Base-by-base conservation (phyloP, 352 stramenopile genomes). In the Globisporangium cederbergense region DNA sequence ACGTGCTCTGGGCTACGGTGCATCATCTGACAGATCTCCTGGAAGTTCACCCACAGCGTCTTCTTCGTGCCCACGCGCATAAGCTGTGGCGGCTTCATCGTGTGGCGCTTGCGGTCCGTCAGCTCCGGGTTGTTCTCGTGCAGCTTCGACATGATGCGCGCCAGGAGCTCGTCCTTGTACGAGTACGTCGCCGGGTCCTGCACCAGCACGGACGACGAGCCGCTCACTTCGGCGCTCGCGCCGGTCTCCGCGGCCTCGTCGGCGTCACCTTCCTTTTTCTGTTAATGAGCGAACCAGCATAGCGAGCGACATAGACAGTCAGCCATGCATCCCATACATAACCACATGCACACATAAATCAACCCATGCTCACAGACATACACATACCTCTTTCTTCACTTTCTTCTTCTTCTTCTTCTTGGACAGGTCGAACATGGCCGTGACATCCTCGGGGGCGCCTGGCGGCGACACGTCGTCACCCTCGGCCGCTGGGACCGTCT, bases 1-100 rank as follows among this genome's bases (percentile, higher is more conserved):
- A 99, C 97, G 83, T 99, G 98, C 71, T 99, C 97, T 5, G 97
- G 93, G 73, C 89, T 96, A 61, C 98, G 92, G 73, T 99, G 96
- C 96, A 99, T 99, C 86, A 98, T 98, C 71, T 96, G 94, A 71
- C 96, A 99, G 57, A 98, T 97, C 71, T 99, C 97, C 79, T 98
- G 96, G 76, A 99, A 99, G 84, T 99, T 99, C 49, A 98, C 91
- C 96, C 97, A 99, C 62, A 99, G 74, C 28, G 96, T 99, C 89
- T 99, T 99, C 79, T 98, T 99, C 40, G 93, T 98, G 57, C 94
- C 96, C 36, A 98, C 69, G 34, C 84, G 86, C 87, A 96, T 96
- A 60, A 96, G 79, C 72, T 96, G 86, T 57, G 89, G 88, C 9
- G 90, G 89, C 70, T 95, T 96, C 86, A 97, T 95, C 36, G 81